These are phyloP conservation scores for Blastocystis sp. DNA, from an alignment of 352 stramenopile genomes.

Conservation along the genomic window DNA sequence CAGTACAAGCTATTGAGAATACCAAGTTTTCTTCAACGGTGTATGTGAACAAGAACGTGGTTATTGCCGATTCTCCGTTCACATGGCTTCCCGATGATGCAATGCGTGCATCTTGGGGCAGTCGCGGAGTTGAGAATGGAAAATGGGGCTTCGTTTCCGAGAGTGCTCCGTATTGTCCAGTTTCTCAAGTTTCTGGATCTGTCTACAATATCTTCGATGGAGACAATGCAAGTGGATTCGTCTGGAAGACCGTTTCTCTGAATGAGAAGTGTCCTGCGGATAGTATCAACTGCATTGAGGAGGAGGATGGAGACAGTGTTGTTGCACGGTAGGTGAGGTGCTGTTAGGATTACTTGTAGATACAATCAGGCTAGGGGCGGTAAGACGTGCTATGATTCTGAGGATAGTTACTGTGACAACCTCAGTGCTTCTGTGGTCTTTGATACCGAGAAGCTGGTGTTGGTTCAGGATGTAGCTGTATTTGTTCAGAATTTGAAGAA, in stretches of 20 bases:
- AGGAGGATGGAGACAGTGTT: background rate
- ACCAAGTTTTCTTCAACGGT: slow-evolving; percentile 4
- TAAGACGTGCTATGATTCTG: background rate
- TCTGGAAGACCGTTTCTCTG: slow-evolving; percentile 58
- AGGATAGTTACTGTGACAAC: slow-evolving; percentile 4
- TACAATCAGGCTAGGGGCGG: slow-evolving; percentile 24
- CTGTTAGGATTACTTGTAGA: background rate
- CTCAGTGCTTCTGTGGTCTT: slow-evolving; percentile 57
- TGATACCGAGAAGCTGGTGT: slow-evolving; percentile 57
- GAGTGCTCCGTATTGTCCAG: slow-evolving; percentile 19
- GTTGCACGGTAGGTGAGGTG: slow-evolving; percentile 12
- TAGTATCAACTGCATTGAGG: slow-evolving; percentile 45
- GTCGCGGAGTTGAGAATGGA: slow-evolving; percentile 39
- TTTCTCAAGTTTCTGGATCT: slow-evolving; percentile 53
- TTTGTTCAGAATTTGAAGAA: background rate
- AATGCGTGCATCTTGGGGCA: slow-evolving; percentile 39
- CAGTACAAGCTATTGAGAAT: slow-evolving; percentile 1
- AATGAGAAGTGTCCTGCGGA: slow-evolving; percentile 44
- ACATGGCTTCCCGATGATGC: slow-evolving; percentile 15
- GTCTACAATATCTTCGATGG: slow-evolving; percentile 40
- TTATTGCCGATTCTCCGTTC: slow-evolving; percentile 53
- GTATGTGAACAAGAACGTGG: slow-evolving; percentile 57
- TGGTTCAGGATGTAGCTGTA: slow-evolving; percentile 25
- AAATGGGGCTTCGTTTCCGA: slow-evolving; percentile 55
- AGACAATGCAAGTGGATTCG: slow-evolving; percentile 29